Conservation (phyloP, 2,329 filamentous ascomycete genomes). For the Aspergillus japonicus region DNA sequence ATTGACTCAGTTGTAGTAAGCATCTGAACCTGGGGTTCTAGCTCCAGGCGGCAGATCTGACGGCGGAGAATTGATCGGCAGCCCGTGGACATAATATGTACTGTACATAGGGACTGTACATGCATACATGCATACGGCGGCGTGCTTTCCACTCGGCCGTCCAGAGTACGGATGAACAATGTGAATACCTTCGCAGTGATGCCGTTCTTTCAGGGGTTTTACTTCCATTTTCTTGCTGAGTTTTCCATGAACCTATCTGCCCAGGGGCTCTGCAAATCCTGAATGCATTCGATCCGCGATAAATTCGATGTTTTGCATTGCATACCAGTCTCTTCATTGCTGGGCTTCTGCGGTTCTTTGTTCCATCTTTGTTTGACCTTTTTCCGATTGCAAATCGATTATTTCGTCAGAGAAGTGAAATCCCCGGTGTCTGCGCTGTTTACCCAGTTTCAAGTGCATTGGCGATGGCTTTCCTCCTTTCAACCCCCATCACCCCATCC, state of each 20-base stretch:
- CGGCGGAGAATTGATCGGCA: background rate
- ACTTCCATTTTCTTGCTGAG: background rate
- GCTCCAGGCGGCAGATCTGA: background rate
- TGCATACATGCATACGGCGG: too few species aligned
- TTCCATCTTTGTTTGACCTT: background rate
- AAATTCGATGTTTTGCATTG: background rate
- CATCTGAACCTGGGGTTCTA: background rate
- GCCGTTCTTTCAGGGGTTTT: background rate
- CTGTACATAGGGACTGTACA: too few species aligned
- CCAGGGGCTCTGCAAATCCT: background rate
- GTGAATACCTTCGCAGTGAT: too few species aligned
- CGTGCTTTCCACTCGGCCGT: background rate
- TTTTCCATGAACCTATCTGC: background rate
- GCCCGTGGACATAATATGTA: background rate
- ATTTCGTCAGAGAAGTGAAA: background rate
- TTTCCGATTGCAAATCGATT: background rate
- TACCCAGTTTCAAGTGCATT: background rate
- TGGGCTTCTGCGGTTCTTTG: background rate
- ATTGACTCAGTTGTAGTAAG: background rate
- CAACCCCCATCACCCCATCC: background rate
- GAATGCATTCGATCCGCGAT: background rate
- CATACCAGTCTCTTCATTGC: background rate
- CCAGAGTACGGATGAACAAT: too few species aligned
- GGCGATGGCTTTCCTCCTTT: background rate
- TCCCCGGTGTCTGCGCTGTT: background rate